Base-by-base conservation (phyloP, 768 basidiomycete species). In the Hemileccinum impolitum region DNA sequence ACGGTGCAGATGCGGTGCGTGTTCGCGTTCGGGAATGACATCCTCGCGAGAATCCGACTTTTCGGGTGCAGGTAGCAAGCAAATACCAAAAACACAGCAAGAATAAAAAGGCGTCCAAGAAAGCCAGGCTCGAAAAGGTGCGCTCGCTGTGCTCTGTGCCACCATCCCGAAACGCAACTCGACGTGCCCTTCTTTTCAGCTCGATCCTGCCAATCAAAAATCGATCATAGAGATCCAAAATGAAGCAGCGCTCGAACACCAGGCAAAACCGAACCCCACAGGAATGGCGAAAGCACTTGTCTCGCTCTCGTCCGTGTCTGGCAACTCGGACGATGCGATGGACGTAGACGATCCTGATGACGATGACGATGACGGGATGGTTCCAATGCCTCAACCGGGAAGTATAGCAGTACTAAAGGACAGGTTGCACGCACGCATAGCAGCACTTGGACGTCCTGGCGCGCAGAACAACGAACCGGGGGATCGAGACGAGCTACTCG, bases 151-250 rank as follows among this genome's bases (percentile, higher is more conserved):
- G 4, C 37, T 12, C 36, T 37, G 17, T 4, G 18, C 25, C 15
- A 13, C 36, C 23, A 23, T 3, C 23, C 23, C 23, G 6, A 23
- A 23, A 3, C 23, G 23, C 3, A 23, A 23, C 23, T 23, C 23
- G 23, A 3, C 23, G n/a, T 45, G 6, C 11, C 25, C 34, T 25
- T 6, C 42, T 18, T 37, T 34, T 21, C 55, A 98, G 94, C 87
- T 96, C 58, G 93, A 98, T 67, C 95, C 95, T 1, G 85, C 83
- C 6, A 94, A 95, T 70, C 78, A 94, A 62, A 90, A 90, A 60
- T 81, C 81, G 11, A 69, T 84, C 39, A 8, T 90, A 23, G 90
- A 96, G 50, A 74, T 91, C 28, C 84, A 89, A 62, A 76, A 78
- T 48, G 85, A 84, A 60, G 71, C 71, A 6, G 64, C 62, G 4